A percentile compares a stretch with the other conserved stretches of the same genome.
These are phyloP conservation scores for Cercospora sp. DNA, from an alignment of 2,329 filamentous ascomycete genomes.

Conservation along the genomic window DNA sequence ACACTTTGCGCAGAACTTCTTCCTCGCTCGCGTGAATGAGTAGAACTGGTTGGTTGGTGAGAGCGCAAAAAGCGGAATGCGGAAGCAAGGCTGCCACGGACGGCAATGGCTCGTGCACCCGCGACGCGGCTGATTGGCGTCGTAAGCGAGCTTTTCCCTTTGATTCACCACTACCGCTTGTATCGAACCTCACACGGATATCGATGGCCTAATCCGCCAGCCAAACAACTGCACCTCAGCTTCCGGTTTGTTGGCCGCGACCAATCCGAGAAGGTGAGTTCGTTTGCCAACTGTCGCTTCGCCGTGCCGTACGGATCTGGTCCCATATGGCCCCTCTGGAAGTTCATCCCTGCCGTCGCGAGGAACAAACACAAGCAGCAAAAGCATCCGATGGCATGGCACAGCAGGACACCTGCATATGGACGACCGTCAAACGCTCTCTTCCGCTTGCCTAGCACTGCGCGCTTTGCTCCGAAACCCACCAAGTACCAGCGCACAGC, in stretches of 20 bases:
- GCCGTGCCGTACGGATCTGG: not conserved
- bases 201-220: constrained; percentile 15
- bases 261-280: constrained; percentile 26
- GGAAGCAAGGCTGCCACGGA: constrained; percentile 4
- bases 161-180: constrained; percentile 8
- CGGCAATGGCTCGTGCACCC: not conserved
- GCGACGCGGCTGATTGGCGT: not conserved
- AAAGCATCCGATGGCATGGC: constrained; percentile 28
- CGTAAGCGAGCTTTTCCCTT: constrained; percentile 5
- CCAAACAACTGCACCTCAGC: constrained; percentile 14
- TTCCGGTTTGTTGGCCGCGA: constrained; percentile 14
- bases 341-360: constrained; percentile 22
- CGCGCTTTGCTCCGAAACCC: constrained; percentile 18
- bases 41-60: not conserved
- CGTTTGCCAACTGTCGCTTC: constrained; percentile 6
- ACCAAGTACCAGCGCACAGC: constrained; percentile 12
- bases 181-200: constrained; percentile 8
- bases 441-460: constrained; percentile 14
- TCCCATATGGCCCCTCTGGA: constrained; percentile 2
- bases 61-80: not conserved
- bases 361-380: constrained; percentile 28
- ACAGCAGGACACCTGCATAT: constrained; percentile 28
- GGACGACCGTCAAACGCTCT: constrained; percentile 26
- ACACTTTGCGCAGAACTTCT: not conserved
- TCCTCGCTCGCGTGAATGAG: not conserved